Evolutionary conservation across 495 filamentous ascomycete genomes (phyloP).

Genomic region (Neurospora sp.): DNA sequence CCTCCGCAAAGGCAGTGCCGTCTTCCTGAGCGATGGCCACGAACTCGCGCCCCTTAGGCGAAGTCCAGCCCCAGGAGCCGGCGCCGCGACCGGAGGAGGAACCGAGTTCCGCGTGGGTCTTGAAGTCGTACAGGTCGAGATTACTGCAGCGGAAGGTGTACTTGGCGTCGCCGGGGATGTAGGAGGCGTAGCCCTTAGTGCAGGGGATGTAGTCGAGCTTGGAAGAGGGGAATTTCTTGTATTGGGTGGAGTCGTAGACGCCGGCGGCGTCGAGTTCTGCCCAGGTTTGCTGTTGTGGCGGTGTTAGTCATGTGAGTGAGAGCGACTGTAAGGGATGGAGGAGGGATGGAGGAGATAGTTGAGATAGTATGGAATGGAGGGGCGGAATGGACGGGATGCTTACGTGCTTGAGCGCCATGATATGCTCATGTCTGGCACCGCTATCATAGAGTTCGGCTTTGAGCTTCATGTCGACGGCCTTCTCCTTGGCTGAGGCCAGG

Average conservation of each 20-base stretch:
- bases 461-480: slow-evolving; percentile 17
- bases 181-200: slow-evolving; percentile 35
- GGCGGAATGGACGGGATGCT: no score
- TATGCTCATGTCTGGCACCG: slow-evolving; percentile 35
- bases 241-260: slow-evolving; percentile 28
- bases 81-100: slow-evolving; percentile 30
- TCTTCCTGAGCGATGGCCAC: slow-evolving; percentile 48
- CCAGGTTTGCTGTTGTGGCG: slow-evolving; percentile 20
- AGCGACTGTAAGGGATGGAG: background rate
- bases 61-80: slow-evolving; percentile 48
- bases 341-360: background rate
- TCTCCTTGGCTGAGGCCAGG: slow-evolving; percentile 23
- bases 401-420: slow-evolving; percentile 37
- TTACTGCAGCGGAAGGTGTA: slow-evolving; percentile 44
- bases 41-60: slow-evolving; percentile 46
- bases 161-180: slow-evolving; percentile 31
- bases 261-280: slow-evolving; percentile 23
- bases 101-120: slow-evolving; percentile 40
- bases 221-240: slow-evolving; percentile 18
- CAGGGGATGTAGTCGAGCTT: slow-evolving; percentile 27
- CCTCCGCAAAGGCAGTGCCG: slow-evolving; percentile 47
- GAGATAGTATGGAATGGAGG: no score
- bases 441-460: slow-evolving; percentile 30
- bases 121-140: slow-evolving; percentile 46
- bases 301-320: background rate